phyloP scores from a whole-genome alignment of 805 yeast species.

The Cyberlindnera bimundalis region DNA sequence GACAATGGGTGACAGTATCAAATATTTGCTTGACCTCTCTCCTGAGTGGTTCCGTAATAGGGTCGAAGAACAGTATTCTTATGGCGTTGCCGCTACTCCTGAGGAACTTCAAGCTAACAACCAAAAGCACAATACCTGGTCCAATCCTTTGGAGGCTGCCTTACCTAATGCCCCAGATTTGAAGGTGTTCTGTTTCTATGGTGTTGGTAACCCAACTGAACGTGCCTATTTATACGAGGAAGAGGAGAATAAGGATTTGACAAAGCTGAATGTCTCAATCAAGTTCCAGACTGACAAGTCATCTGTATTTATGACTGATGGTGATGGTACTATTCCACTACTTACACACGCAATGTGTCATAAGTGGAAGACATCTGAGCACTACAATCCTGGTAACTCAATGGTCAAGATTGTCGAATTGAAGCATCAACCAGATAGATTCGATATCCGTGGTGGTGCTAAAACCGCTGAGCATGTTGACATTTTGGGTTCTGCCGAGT shows the following conservation, averaged over 20 bases:
- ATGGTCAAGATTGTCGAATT: constrained; percentile 83
- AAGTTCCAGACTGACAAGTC: constrained; percentile 53
- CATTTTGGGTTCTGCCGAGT: constrained; percentile 86
- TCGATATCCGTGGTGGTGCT: constrained; percentile 96
- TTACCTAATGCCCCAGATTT: constrained; percentile 92
- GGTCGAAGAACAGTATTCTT: constrained; percentile 68
- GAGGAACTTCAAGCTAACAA: constrained; percentile 63
- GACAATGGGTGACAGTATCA: constrained; percentile 66
- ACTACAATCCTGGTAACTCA: constrained; percentile 76
- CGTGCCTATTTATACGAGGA: constrained; percentile 85
- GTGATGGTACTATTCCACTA: constrained; percentile 93
- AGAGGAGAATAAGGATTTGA: constrained; percentile 47
- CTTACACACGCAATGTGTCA: constrained; percentile 89
- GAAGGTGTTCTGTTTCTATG: constrained; percentile 87
- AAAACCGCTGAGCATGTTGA: constrained; percentile 98
- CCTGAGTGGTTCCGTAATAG: constrained; percentile 76
- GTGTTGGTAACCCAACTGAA: constrained; percentile 96
- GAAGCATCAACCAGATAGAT: constrained; percentile 87
- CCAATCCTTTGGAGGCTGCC: constrained; percentile 90
- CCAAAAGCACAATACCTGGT: constrained; percentile 77
- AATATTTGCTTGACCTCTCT: constrained; percentile 56
- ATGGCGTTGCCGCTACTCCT: constrained; percentile 62
- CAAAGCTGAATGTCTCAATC: constrained; percentile 66
- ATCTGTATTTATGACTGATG: constrained; percentile 84
- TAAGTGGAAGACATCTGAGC: constrained; percentile 72